Conservation (phyloP, 768 basidiomycete genomes). For the Termitomyces sp. region DNA sequence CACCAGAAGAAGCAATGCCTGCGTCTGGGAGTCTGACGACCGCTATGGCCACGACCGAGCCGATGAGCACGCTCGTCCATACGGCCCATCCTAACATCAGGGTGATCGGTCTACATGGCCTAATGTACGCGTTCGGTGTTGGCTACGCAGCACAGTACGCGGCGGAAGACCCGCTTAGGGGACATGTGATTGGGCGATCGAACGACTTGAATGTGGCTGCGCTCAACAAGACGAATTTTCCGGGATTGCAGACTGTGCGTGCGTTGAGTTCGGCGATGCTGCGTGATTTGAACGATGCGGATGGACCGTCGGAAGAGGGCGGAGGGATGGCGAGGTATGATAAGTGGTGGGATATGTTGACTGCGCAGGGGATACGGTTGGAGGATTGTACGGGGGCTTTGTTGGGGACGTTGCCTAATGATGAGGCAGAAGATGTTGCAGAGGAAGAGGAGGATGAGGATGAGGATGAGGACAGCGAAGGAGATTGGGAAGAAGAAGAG, state of each 20-base stretch:
- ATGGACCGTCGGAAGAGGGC: constrained; percentile 41
- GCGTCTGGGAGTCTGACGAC: constrained; percentile 13
- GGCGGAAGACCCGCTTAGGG: constrained; percentile 38
- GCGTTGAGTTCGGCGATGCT: constrained; percentile 55
- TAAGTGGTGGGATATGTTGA: constrained; percentile 61
- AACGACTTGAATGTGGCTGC: constrained; percentile 69
- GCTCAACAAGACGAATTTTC: constrained; percentile 53
- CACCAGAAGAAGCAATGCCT: constrained; percentile 14
- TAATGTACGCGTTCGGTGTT: constrained; percentile 67
- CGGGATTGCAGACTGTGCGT: constrained; percentile 55
- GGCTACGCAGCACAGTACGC: constrained; percentile 46
- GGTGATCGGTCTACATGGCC: constrained; percentile 67
- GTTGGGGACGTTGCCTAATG: constrained; percentile 49
- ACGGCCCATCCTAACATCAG: constrained; percentile 55
- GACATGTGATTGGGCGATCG: constrained; percentile 43
- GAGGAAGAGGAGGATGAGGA: constrained; percentile 22
- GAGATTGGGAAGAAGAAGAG: constrained; percentile 26
- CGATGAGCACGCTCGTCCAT: constrained; percentile 40
- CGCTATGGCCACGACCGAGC: constrained; percentile 20
- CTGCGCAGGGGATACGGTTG: constrained; percentile 47
- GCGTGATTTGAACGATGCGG: constrained; percentile 51
- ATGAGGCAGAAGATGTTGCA: constrained; percentile 23
- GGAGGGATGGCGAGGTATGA: constrained; percentile 59
- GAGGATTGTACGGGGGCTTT: constrained; percentile 75
- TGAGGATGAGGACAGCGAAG: constrained; percentile 26